Evolutionary conservation across 176 grass and related monocot genomes (phyloP).

Genomic region (Cenchrus purpureus): DNA sequence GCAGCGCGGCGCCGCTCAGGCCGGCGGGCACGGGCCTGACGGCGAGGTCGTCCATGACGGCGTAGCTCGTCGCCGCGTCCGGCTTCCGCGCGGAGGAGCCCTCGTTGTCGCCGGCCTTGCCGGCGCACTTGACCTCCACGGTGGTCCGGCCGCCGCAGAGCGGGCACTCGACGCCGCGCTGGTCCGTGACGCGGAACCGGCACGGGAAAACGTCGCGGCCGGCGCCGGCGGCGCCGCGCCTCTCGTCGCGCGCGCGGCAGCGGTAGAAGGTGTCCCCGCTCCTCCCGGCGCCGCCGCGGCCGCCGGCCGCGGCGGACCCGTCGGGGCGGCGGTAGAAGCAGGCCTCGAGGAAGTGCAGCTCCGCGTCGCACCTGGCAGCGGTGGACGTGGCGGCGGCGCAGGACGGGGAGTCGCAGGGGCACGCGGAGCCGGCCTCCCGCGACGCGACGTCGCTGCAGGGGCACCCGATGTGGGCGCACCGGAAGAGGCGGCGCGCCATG

Average conservation of each 20-base stretch:
- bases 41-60: slow-evolving; percentile 40
- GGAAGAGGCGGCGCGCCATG: not conserved
- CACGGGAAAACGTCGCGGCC: not conserved
- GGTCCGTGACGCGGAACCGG: slow-evolving; percentile 18
- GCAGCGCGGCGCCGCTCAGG: slow-evolving; percentile 19
- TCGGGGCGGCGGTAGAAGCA: not conserved
- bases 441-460: slow-evolving; percentile 11
- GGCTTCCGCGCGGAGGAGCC: not conserved
- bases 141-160: not conserved
- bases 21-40: slow-evolving; percentile 27
- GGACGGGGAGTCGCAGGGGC: not conserved
- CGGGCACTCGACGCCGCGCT: slow-evolving; percentile 7
- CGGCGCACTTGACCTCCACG: not conserved
- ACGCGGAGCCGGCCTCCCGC: not conserved
- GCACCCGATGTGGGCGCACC: not conserved
- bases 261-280: slow-evolving; percentile 7
- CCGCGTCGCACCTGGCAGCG: too few species aligned
- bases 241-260: not conserved
- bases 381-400: not conserved
- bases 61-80: not conserved
- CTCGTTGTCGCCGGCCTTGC: too few species aligned
- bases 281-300: not conserved
- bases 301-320: not conserved
- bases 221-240: not conserved
- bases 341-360: not conserved